A percentile compares a stretch with the other conserved stretches of the same genome.
Evolutionary conservation across 352 stramenopile genomes (phyloP).

Genomic region (Phytopythium delawarense): DNA sequence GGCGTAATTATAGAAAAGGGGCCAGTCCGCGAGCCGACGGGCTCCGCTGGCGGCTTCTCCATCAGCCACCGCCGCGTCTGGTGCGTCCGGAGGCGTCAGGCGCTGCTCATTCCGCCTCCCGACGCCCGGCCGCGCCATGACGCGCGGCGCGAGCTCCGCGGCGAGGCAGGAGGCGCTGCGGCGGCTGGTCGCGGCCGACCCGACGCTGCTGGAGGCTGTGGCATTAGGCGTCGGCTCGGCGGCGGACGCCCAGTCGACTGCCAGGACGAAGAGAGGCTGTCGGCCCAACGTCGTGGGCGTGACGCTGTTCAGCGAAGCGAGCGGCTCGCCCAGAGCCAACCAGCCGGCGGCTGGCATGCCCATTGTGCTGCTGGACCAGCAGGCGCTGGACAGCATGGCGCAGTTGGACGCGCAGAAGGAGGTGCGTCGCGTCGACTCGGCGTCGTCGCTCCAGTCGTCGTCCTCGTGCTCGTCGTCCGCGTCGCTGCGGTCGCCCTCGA

Average conservation of each 20-base stretch:
- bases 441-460: constrained; percentile 1
- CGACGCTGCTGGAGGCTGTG: constrained; percentile 34
- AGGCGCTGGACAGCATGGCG: constrained; percentile 13
- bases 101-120: neutral
- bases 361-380: constrained; percentile 29
- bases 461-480: neutral
- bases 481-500: constrained; percentile 3
- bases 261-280: neutral
- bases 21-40: neutral
- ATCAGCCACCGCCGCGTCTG: neutral
- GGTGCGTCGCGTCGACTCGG: neutral
- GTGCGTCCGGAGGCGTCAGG: neutral
- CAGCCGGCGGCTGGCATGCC: neutral
- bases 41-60: neutral
- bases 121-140: constrained; percentile 13
- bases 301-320: constrained; percentile 1
- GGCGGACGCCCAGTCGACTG: neutral
- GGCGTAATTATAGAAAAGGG: constrained; percentile 1
- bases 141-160: constrained; percentile 23
- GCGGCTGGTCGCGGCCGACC: constrained; percentile 39
- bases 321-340: neutral
- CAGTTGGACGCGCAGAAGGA: neutral
- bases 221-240: constrained; percentile 15
- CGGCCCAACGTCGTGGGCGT: neutral
- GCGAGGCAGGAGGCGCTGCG: constrained; percentile 43